These are phyloP conservation scores for Aciculosporium take DNA, from an alignment of 2,329 filamentous ascomycete species.

Conservation along the genomic window DNA sequence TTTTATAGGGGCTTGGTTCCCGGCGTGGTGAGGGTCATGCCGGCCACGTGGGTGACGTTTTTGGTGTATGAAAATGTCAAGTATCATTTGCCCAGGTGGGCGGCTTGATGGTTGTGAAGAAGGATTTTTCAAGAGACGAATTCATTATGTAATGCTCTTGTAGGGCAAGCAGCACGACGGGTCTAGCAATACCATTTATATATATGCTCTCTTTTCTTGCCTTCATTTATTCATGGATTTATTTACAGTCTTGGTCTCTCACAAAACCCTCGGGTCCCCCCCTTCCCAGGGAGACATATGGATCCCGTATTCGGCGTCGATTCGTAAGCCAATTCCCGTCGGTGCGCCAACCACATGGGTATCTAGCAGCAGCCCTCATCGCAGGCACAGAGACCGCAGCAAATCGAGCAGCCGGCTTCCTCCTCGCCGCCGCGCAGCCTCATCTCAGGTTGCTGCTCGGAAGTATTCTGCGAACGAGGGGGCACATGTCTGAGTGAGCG, in stretches of 20 bases:
- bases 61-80: constrained; percentile 92
- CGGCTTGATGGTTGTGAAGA: background rate
- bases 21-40: constrained; percentile 79
- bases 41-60: constrained; percentile 92
- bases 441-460: constrained; percentile 2
- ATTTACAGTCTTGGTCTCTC: no score
- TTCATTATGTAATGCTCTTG: no score
- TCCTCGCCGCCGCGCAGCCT: constrained; percentile 1
- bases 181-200: no score
- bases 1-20: constrained; percentile 89
- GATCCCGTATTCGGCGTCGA: background rate
- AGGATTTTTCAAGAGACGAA: no score
- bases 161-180: no score
- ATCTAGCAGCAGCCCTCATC: background rate
- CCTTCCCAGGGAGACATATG: no score
- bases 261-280: no score
- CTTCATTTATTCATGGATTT: background rate
- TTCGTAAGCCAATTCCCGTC: background rate
- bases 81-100: constrained; percentile 45
- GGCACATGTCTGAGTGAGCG: background rate
- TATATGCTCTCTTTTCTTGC: background rate
- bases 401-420: constrained; percentile 2
- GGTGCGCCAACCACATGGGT: no score
- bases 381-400: constrained; percentile 1
- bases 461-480: background rate